These are phyloP conservation scores for Apiospora marii DNA, from an alignment of 2,329 filamentous ascomycete genomes.

Conservation along the genomic window DNA sequence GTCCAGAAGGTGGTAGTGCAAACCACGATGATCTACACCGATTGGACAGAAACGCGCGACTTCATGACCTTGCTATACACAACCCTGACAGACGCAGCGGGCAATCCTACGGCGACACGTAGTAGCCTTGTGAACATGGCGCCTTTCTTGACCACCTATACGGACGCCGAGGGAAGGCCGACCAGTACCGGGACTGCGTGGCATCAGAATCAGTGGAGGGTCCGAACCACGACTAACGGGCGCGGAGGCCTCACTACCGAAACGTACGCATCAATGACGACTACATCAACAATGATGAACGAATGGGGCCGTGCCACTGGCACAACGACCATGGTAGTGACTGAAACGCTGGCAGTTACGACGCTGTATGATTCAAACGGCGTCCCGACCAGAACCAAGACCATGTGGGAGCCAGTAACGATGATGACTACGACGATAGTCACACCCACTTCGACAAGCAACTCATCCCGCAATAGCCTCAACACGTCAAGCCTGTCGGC, in stretches of 20 bases:
- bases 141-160: conserved; percentile 5
- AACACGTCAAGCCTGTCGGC: not conserved
- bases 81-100: conserved; percentile 4
- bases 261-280: not conserved
- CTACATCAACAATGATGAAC: conserved; percentile 2
- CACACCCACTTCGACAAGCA: conserved; percentile 1
- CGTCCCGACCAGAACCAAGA: conserved; percentile 20
- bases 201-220: conserved; percentile 5
- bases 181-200: conserved; percentile 12
- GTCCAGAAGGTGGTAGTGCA: conserved; percentile 8
- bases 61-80: not conserved
- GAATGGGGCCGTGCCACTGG: not conserved
- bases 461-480: conserved; percentile 20
- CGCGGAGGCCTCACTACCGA: not conserved
- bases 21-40: not conserved
- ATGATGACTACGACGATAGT: conserved; percentile 10
- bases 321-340: conserved; percentile 3
- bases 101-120: not conserved
- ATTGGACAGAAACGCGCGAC: not conserved
- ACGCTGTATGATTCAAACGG: not conserved
- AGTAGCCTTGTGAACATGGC: not conserved
- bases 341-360: conserved; percentile 11
- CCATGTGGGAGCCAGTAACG: conserved; percentile 14
- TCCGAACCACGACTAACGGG: not conserved
- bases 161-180: not conserved